Base-by-base conservation (phyloP, 306 rosid genomes). In the Prosopis cineraria region DNA sequence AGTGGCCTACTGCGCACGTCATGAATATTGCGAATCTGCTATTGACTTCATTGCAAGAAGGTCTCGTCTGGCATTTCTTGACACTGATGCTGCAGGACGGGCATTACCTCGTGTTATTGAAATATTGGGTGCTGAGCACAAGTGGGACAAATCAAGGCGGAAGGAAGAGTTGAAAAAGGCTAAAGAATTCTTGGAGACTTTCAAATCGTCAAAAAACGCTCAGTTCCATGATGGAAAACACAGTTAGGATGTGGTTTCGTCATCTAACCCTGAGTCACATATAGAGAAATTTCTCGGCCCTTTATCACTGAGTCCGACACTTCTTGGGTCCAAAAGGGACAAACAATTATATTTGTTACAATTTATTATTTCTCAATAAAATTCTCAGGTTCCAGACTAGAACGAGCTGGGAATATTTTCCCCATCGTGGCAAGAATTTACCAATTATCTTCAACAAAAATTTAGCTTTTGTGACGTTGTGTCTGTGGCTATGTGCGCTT, bases 1-100 rank as follows among this genome's bases (percentile, higher is more conserved):
- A 88, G 99, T 96, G 72, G 99, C 99, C 4, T 96, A 91, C 86
- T 93, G 99, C 81, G 99, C 99, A 44, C 94, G 99, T 29, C 80
- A 93, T 55, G 99, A 96, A 82, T 96, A 91, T 80, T 96, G 99
- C 67, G 97, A 93, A 86, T 93, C 98, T 69, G 96, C 99, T 22
- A 77, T 93, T 39, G 99, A 96, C 79, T 96, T 96, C 89, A 93
- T 96, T 64, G 99, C 99, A 39, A 87, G 99, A 75, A 91, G 99
- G 85, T 87, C 90, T 66, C 93, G 98, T 72, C 98, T 96, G 29
- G 98, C 99, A 72, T 96, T 96, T 84, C 99, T 96, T 0, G 99
- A 96, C 80, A 96, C 99, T 0, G 89, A 96, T 79, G 99, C 99
- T 33, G 99, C 99, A 19, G 85, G 87, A 76, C 87, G 82, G 67